These are phyloP conservation scores for Furcasterigmium furcatum DNA, from an alignment of 2,329 filamentous ascomycete genomes.

Conservation along the genomic window DNA sequence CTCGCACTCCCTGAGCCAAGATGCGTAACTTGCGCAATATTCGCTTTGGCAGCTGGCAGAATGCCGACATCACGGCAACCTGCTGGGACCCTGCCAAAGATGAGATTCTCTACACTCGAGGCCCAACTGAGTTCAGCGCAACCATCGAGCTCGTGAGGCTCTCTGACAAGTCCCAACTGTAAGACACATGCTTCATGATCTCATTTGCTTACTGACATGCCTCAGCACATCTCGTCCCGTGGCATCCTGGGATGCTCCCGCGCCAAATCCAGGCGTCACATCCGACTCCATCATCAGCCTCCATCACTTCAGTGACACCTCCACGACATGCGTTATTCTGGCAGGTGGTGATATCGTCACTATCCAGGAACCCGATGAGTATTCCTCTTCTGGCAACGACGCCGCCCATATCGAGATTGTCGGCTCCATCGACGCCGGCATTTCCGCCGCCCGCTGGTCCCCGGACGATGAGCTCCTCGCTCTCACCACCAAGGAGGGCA, in stretches of 20 bases:
- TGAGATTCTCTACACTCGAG: slow-evolving; percentile 78
- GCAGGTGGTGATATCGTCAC: slow-evolving; percentile 89
- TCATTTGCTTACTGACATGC: slow-evolving; percentile 7
- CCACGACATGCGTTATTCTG: slow-evolving; percentile 76
- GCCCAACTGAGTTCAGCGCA: slow-evolving; percentile 67
- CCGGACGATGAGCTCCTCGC: slow-evolving; percentile 90
- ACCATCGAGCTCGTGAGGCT: slow-evolving; percentile 69
- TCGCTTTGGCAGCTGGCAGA: slow-evolving; percentile 63
- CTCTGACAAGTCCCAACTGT: slow-evolving; percentile 40
- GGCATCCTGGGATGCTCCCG: slow-evolving; percentile 86
- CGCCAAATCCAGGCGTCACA: slow-evolving; percentile 69
- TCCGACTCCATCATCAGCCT: slow-evolving; percentile 75
- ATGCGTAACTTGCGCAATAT: slow-evolving; percentile 92
- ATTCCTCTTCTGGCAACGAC: slow-evolving; percentile 9
- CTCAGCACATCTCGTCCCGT: slow-evolving; percentile 40
- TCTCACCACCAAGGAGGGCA: slow-evolving; percentile 75
- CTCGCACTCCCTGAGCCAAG: background rate
- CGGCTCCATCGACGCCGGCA: slow-evolving; percentile 89
- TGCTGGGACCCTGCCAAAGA: slow-evolving; percentile 84
- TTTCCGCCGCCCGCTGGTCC: slow-evolving; percentile 87
- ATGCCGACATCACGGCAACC: slow-evolving; percentile 65
- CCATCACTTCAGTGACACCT: slow-evolving; percentile 80
- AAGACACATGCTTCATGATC: slow-evolving; percentile 20
- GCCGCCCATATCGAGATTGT: slow-evolving; percentile 89
- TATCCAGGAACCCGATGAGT: slow-evolving; percentile 64